A percentile compares a stretch with the other conserved stretches of the same genome.
Conservation (phyloP, 768 basidiomycete genomes). For the Boletus tylopilopsis region DNA sequence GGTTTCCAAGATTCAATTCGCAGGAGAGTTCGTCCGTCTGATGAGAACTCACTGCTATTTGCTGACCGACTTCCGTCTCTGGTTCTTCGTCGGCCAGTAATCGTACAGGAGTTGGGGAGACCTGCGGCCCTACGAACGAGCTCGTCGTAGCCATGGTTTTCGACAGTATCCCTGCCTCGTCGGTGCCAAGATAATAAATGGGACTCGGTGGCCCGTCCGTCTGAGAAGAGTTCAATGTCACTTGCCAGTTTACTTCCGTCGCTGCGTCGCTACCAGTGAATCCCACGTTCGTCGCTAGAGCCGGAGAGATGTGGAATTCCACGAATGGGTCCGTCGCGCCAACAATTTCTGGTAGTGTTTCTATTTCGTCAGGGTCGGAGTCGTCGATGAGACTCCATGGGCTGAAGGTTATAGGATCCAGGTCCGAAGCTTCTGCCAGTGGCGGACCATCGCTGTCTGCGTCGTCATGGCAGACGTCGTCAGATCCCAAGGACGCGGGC, state of each 20-base stretch:
- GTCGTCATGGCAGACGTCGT: neutral
- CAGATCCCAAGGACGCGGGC: neutral
- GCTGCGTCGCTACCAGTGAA: too few relatives aligned
- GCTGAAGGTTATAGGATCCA: neutral
- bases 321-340: neutral
- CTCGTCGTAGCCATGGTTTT: neutral
- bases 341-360: neutral
- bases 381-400: neutral
- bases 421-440: neutral
- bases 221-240: too few relatives aligned
- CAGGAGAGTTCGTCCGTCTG: neutral
- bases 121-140: neutral
- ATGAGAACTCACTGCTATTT: neutral
- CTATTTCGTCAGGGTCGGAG: neutral
- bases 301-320: neutral
- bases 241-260: too few relatives aligned
- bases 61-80: neutral
- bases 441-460: neutral
- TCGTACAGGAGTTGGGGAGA: neutral
- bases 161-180: neutral
- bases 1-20: neutral
- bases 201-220: neutral
- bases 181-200: neutral
- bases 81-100: neutral
- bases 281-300: neutral